phyloP scores from a whole-genome alignment of 2,329 filamentous ascomycete genomes.

The Calonectria pseudoturangicola region DNA sequence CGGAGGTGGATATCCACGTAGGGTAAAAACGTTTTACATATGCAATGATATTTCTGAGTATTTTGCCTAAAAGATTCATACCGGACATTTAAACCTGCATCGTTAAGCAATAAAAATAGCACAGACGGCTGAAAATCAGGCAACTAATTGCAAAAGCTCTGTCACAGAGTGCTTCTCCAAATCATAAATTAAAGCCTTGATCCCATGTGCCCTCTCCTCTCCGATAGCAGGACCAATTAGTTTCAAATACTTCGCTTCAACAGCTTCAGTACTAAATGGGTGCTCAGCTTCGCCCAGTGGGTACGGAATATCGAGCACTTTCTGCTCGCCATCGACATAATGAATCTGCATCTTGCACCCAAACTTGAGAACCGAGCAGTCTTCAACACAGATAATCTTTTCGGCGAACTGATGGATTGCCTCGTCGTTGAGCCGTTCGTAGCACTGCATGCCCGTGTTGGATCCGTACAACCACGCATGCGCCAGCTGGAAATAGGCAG shows the following conservation, averaged over 20 bases:
- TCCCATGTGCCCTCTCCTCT: neutral
- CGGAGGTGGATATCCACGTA: no score
- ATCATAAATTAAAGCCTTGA: conserved; percentile 2
- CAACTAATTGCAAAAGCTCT: neutral
- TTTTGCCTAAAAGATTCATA: no score
- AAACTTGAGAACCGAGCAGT: conserved; percentile 6
- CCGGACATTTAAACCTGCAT: neutral
- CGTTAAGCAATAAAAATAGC: no score
- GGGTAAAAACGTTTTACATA: no score
- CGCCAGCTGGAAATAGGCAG: conserved; percentile 33
- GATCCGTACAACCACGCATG: conserved; percentile 32
- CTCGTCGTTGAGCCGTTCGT: conserved; percentile 12
- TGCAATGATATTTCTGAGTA: no score
- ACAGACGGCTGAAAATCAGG: neutral
- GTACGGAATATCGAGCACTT: neutral
- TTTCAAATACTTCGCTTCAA: conserved; percentile 18
- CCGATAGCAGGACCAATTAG: neutral
- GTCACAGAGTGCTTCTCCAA: neutral
- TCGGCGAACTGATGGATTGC: conserved; percentile 16
- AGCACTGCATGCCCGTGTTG: conserved; percentile 10
- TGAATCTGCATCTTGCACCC: conserved; percentile 3
- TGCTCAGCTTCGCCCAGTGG: conserved; percentile 7
- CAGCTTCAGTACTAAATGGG: conserved; percentile 3
- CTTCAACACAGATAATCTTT: conserved; percentile 26
- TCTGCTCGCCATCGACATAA: conserved; percentile 16